Base-by-base conservation (phyloP, 768 basidiomycete species). In the Plicaturopsis crispa region DNA sequence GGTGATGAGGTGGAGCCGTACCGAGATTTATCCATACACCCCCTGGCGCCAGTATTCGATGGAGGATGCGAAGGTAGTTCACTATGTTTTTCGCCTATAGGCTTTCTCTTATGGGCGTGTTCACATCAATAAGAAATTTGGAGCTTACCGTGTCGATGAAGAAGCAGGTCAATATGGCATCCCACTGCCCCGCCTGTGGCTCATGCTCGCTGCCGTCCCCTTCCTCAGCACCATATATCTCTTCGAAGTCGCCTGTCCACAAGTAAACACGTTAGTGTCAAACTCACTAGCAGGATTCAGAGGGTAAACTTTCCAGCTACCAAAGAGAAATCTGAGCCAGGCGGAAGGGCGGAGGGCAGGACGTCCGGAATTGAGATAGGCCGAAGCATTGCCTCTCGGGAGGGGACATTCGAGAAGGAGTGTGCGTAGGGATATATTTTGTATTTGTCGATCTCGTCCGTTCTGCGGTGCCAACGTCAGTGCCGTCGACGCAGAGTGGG, bases 11-110 rank as follows among this genome's bases (percentile, higher is more conserved):
- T n/a, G n/a, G n/a, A n/a, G 20, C 39, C 66, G 6, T 41, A 81
- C 82, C 86, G 6, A 91, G 62, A 53, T 97, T 97, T 45, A 96
- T 81, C 91, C 91, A 96, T 5, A 91, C 71, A 1, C 93, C 94
- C 16, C 83, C 89, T 0, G 82, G 84, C 5, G 80, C 79, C 10
- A 99, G 70, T 19, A 94, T 79, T 2, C 67, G 67, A 60, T 91
- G 81, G 33, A 97, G 83, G 36, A 86, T 78, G n/a, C 83, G 78
- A 11, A 97, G 71, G 54, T 93, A 97, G 42, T 84, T 85, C 13
- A 94, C 75, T 23, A 97, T 78, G 54, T 97, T 94, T 52, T 92
- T 85, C 1, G 91, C 89, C 86, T 92, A 36, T 28, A 14, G 8
- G 10, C 10, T 14, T 28, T 8, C 8, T 28, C 14, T 8, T 8